Evolutionary conservation across 768 basidiomycete genomes (phyloP).

Genomic region (Naganishia kalamii): DNA sequence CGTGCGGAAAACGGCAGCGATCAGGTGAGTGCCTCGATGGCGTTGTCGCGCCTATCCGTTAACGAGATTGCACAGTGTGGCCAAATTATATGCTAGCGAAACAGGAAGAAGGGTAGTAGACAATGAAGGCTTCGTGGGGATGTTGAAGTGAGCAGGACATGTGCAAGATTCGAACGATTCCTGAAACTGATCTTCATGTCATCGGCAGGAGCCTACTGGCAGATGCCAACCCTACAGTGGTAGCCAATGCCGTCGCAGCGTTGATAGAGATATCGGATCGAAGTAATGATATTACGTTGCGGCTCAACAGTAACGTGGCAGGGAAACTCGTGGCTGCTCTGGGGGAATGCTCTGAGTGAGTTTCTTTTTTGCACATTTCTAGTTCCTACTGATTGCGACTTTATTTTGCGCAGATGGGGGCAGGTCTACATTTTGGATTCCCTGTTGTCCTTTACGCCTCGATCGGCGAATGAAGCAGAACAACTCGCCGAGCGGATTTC

Average conservation of each 20-base stretch:
- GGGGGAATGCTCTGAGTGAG: constrained; percentile 94
- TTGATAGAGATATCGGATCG: constrained; percentile 94
- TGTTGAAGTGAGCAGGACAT: constrained; percentile 55
- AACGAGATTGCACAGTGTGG: constrained; percentile 58
- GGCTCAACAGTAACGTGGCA: constrained; percentile 76
- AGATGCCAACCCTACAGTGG: constrained; percentile 91
- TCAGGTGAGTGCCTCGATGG: constrained; percentile 46
- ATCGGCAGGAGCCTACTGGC: constrained; percentile 65
- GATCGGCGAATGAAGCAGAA: constrained; percentile 78
- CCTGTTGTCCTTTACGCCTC: constrained; percentile 86
- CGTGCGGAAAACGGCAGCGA: constrained; percentile 95
- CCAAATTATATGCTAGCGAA: constrained; percentile 86
- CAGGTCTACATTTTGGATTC: constrained; percentile 97
- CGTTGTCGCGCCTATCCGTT: not conserved
- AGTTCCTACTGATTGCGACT: not conserved
- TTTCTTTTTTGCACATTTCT: constrained; percentile 28
- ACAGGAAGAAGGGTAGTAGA: constrained; percentile 66
- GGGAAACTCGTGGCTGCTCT: constrained; percentile 85
- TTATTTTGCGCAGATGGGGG: constrained; percentile 67
- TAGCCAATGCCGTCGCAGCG: constrained; percentile 93
- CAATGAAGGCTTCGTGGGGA: constrained; percentile 80
- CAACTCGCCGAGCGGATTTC: constrained; percentile 92
- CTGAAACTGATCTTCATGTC: not conserved
- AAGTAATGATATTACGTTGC: constrained; percentile 87
- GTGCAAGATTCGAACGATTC: not conserved